phyloP scores from a whole-genome alignment of 2,329 filamentous ascomycete species.

The Nemania sp. region DNA sequence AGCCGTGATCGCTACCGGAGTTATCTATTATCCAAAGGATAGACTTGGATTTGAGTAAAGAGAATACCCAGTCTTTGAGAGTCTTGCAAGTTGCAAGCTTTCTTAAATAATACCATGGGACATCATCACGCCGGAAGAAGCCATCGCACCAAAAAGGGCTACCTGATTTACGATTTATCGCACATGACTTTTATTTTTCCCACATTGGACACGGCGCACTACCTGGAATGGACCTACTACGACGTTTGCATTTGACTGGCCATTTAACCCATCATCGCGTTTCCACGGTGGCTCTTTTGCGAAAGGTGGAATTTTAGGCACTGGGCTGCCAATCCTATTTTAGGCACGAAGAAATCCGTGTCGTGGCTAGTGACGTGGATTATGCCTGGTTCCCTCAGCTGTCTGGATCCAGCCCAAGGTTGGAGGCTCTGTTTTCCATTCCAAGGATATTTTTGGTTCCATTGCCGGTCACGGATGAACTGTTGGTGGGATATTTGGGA shows the following conservation, averaged over 20 bases:
- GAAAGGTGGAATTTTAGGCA: conserved; percentile 34
- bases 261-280: conserved; percentile 38
- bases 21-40: conserved; percentile 39
- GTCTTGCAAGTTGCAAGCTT: conserved; percentile 43
- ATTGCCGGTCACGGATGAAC: conserved; percentile 37
- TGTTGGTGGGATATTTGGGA: conserved; percentile 40
- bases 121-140: conserved; percentile 31
- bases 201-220: conserved; percentile 43
- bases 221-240: conserved; percentile 36
- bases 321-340: conserved; percentile 39
- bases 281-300: conserved; percentile 37
- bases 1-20: conserved; percentile 34
- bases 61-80: conserved; percentile 38
- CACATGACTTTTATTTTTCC: conserved; percentile 37
- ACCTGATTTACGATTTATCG: conserved; percentile 35
- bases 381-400: conserved; percentile 44
- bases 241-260: conserved; percentile 42
- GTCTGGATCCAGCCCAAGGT: conserved; percentile 45
- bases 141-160: conserved; percentile 30
- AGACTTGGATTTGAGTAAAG: conserved; percentile 40
- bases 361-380: conserved; percentile 39
- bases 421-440: conserved; percentile 38
- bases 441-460: conserved; percentile 37
- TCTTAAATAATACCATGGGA: conserved; percentile 38
- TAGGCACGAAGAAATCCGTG: conserved; percentile 38